Base-by-base conservation (phyloP, 176 grass and related monocot species). In the Panicum miliaceum region DNA sequence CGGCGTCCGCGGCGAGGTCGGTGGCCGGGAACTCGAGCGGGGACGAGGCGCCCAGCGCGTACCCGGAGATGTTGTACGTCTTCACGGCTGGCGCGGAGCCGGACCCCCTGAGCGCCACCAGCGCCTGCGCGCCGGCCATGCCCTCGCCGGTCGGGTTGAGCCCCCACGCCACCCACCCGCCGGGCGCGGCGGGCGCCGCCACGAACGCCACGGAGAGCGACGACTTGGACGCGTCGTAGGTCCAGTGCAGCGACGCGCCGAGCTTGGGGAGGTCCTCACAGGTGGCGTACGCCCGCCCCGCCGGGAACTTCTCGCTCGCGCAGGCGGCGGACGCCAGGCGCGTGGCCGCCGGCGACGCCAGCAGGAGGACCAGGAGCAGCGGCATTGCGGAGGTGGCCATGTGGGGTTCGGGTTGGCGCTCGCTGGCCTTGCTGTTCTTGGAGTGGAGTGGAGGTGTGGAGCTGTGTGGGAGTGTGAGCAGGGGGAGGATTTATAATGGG, bases 141-240 rank as follows among this genome's bases (percentile, higher is more conserved):
- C 90, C 88, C 22, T 86, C 88, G 36, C 75, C 79, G 1, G 85
- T 88, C 1, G 93, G 93, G 85, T 95, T 95, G 14, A 95, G 88
- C 0, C 64, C 93, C 93, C 90, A 94, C 19, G 93, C 88, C 29
- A 92, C 93, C 93, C 93, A 95, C 41, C 93, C 93, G 43, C 71
- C 71, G 7, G 78, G 0, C 5, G 35, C 61, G 8, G 90, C 79
- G 2, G 93, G 90, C 37, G 93, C 75, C 6, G 88, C 88, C 56
- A 92, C 90, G 85, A 95, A 92, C 13, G 93, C 93, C 27, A 95
- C 12, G 0, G 88, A 92, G 22, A 95, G 88, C 0, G 75, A 38
- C 8, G 8, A 36, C 70, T 64, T 75, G 26, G 79, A 1, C 42
- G 65, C 51, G 85, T 95, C 85, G 88, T 92, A 79, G 14, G 90